Evolutionary conservation across 2,329 filamentous ascomycete species (phyloP).

Genomic region (Oidium heveae): DNA sequence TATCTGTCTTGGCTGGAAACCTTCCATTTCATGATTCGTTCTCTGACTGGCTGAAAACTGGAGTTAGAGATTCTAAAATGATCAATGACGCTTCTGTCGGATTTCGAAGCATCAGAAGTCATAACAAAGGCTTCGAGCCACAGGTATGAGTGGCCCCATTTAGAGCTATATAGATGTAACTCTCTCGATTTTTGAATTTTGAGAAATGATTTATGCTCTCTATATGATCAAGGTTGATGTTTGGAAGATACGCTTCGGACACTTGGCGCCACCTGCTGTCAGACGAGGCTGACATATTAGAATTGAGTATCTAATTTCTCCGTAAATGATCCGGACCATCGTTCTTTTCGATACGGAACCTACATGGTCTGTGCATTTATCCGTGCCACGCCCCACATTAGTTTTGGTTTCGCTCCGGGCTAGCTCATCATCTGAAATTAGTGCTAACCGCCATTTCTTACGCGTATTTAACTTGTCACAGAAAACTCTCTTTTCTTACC

Average conservation of each 20-base stretch:
- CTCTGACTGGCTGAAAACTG: conserved; percentile 6
- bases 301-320: not conserved
- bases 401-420: no score
- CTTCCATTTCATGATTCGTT: conserved; percentile 7
- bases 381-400: no score
- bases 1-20: conserved; percentile 4
- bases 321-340: no score
- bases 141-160: not conserved
- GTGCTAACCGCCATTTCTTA: no score
- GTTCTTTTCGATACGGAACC: no score
- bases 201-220: not conserved
- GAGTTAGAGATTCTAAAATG: conserved; percentile 8
- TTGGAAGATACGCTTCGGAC: not conserved
- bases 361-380: no score
- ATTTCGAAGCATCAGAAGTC: conserved; percentile 6
- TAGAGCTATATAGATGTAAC: not conserved
- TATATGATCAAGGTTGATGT: not conserved
- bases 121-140: conserved; percentile 6
- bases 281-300: not conserved
- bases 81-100: conserved; percentile 1
- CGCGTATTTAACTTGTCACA: no score
- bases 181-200: not conserved
- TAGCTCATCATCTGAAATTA: no score
- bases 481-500: no score
- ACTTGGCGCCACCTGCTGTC: not conserved